phyloP scores from a whole-genome alignment of 345 rosid genomes.

The Salix udensis region DNA sequence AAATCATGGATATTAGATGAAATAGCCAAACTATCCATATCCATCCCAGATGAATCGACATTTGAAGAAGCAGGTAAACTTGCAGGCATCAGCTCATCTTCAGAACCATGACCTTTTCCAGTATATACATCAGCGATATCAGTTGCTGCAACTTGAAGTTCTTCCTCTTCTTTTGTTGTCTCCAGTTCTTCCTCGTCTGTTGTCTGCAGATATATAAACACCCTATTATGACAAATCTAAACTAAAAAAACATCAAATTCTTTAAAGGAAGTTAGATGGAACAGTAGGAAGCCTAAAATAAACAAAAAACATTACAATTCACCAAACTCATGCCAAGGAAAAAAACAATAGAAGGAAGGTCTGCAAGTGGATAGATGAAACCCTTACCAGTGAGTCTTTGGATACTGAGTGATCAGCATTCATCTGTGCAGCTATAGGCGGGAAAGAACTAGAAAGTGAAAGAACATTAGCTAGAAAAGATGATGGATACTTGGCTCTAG shows the following conservation, averaged over 20 bases:
- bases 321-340: not conserved
- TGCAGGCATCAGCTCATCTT: conserved; percentile 38
- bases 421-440: conserved; percentile 56
- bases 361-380: not conserved
- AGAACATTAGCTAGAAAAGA: conserved; percentile 68
- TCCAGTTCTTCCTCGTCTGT: conserved; percentile 43
- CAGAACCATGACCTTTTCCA: conserved; percentile 41
- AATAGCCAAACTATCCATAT: conserved; percentile 26
- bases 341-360: not conserved
- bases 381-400: conserved; percentile 37
- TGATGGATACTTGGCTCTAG: conserved; percentile 64
- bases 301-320: not conserved
- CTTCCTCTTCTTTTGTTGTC: conserved; percentile 48
- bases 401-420: conserved; percentile 34
- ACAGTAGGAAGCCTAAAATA: not conserved
- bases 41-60: conserved; percentile 35
- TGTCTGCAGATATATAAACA: conserved; percentile 32
- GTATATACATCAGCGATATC: conserved; percentile 23
- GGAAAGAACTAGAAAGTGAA: conserved; percentile 74
- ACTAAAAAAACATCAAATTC: not conserved
- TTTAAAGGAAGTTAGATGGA: conserved; percentile 6
- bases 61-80: conserved; percentile 47
- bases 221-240: conserved; percentile 1
- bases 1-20: conserved; percentile 41
- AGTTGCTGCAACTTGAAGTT: conserved; percentile 21